Evolutionary conservation across 331 rosid species (phyloP), one percentile per base, ranked within the genome.

Genomic region (Ulmus americana): DNA sequence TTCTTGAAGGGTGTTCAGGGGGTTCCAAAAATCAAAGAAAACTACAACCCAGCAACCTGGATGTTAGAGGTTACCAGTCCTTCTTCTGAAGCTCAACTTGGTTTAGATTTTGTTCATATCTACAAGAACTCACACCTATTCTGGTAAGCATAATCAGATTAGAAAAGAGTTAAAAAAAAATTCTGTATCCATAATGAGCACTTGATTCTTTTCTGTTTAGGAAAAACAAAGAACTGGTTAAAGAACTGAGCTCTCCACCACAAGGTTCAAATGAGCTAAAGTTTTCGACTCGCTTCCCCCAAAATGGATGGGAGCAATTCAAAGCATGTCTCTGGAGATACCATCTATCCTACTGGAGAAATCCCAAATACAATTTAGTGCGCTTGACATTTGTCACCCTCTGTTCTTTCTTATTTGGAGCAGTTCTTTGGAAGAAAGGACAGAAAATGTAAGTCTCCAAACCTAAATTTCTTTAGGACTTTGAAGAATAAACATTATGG

Each of bases 21-120:
- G 67, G 82, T 86, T 51, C 85, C 78, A 13, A 77, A 82, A 61
- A 83, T 81, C 56, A 83, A 78, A 71, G 85, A 83, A 71, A 84
- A 82, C 41, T 47, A 70, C 64, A 83, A 83, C 76, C 89, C 87
- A 0, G 89, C 89, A 9, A 79, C 87, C 46, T 86, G 94, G 86
- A 81, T 83, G 94, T 72, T 86, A 57, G 94, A 86, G 1, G 63
- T 83, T 22, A 83, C 82, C 46, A 28, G 67, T 68, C 52, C 70
- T 43, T 70, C 77, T 43, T 40, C 59, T 35, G 89, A 86, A 75
- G 56, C 82, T 68, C 74, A 74, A 60, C 69, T 79, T 2, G 74
- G 76, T 16, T 35, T 77, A 16, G 83, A 86, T 79, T 83, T 86
- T 73, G 81, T 83, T 7, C 73, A 67, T 52, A 61, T 82, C 46